Conservation (phyloP, 1,284 basidiomycete species). For the Puccinia hordei region DNA sequence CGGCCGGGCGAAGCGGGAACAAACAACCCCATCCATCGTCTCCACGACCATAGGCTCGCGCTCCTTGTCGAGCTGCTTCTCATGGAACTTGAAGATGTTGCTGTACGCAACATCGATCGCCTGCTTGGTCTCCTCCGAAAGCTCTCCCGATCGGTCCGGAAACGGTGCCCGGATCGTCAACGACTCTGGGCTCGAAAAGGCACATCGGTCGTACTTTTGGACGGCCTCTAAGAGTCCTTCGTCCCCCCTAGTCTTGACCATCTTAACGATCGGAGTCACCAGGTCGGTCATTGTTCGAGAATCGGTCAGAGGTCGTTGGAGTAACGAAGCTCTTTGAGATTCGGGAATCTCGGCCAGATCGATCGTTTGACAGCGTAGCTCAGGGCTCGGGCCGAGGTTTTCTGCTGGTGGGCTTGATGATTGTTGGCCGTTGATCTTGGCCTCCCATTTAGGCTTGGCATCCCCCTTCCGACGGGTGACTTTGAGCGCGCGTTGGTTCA, state of each 20-base stretch:
- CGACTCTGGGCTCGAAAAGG: background rate
- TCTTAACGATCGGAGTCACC: constrained; percentile 61
- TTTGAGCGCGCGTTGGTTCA: constrained; percentile 84
- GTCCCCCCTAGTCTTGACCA: constrained; percentile 61
- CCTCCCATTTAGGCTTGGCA: constrained; percentile 82
- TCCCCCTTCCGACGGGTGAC: constrained; percentile 86
- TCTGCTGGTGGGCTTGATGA: background rate
- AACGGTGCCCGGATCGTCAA: constrained; percentile 26
- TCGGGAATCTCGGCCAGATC: constrained; percentile 48
- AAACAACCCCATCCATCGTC: constrained; percentile 96
- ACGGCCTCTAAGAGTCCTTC: constrained; percentile 62
- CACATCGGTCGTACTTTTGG: constrained; percentile 50
- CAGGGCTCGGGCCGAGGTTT: background rate
- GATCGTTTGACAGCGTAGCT: constrained; percentile 38
- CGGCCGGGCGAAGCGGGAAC: constrained; percentile 87
- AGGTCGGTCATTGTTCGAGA: constrained; percentile 53
- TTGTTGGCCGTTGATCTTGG: constrained; percentile 57
- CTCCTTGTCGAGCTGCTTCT: constrained; percentile 73
- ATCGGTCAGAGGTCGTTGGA: constrained; percentile 40
- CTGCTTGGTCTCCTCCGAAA: constrained; percentile 63
- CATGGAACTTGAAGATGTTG: constrained; percentile 84
- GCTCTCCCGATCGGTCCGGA: background rate
- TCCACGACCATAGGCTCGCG: constrained; percentile 74
- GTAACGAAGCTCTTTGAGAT: background rate
- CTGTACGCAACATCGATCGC: constrained; percentile 91